A percentile compares a stretch with the other conserved stretches of the same genome.
phyloP scores from a whole-genome alignment of 768 basidiomycete genomes.

The Botryobasidium botryosum region DNA sequence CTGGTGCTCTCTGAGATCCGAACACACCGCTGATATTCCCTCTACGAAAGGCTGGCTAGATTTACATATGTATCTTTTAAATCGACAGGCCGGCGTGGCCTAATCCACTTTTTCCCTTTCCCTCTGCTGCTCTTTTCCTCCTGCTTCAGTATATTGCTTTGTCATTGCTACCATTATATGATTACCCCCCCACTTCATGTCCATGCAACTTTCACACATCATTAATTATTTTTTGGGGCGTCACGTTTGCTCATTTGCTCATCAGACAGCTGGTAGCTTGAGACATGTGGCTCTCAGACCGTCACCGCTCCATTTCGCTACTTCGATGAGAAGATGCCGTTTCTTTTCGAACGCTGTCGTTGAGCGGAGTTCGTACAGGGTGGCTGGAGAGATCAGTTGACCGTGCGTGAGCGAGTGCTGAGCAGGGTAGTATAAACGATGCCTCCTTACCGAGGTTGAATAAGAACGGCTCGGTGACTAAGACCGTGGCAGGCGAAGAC shows the following conservation, averaged over 20 bases:
- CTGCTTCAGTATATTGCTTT: no score
- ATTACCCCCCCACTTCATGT: no score
- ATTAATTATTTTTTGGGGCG: no score
- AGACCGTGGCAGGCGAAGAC: constrained; percentile 50
- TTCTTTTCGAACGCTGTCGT: constrained; percentile 59
- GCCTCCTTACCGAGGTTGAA: constrained; percentile 59
- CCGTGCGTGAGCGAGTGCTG: not conserved
- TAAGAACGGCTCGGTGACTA: constrained; percentile 64
- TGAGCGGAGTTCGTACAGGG: constrained; percentile 68
- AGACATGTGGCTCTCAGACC: constrained; percentile 59
- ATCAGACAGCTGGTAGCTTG: constrained; percentile 30
- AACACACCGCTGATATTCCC: no score
- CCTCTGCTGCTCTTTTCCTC: no score
- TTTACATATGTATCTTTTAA: constrained; percentile 6
- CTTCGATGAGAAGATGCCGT: constrained; percentile 51
- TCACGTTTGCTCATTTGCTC: no score
- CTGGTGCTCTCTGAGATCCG: no score
- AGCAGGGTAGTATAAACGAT: not conserved
- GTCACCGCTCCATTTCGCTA: constrained; percentile 76
- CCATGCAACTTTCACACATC: no score
- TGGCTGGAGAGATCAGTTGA: constrained; percentile 32
- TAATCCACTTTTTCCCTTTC: no score
- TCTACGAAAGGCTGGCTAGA: constrained; percentile 10
- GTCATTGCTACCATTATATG: no score
- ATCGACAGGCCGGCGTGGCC: no score